These are phyloP conservation scores for Dictyophora rubrovolvata DNA, from an alignment of 768 basidiomycete genomes.

Conservation along the genomic window DNA sequence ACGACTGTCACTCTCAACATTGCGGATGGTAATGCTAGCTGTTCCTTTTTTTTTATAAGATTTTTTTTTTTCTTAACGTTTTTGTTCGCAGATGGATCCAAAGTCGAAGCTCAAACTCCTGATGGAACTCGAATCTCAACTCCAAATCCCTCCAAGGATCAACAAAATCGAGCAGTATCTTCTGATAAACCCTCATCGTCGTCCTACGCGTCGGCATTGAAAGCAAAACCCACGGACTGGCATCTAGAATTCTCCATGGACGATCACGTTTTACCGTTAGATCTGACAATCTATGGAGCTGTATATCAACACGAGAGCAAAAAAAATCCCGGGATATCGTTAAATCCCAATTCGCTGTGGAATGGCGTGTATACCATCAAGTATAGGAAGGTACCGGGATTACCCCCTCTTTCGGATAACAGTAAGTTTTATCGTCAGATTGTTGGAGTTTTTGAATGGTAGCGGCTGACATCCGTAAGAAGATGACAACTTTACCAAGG, in stretches of 20 bases:
- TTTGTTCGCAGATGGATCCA: conserved; percentile 61
- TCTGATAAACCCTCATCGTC: conserved; percentile 31
- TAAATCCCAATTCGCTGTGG: conserved; percentile 72
- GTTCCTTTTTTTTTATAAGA: not conserved
- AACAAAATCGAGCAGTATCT: conserved; percentile 21
- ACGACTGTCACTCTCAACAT: conserved; percentile 83
- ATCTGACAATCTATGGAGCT: conserved; percentile 92
- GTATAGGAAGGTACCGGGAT: conserved; percentile 86
- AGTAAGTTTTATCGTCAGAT: conserved; percentile 41
- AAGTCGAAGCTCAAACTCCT: conserved; percentile 91
- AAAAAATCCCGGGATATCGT: conserved; percentile 41
- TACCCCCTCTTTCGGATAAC: conserved; percentile 47
- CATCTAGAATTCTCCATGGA: conserved; percentile 95
- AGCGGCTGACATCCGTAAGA: conserved; percentile 17
- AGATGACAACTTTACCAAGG: conserved; percentile 38
- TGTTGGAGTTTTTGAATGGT: not conserved
- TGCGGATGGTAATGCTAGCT: conserved; percentile 49
- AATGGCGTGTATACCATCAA: conserved; percentile 85
- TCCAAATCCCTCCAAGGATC: conserved; percentile 50
- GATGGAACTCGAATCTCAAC: conserved; percentile 93
- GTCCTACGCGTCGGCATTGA: conserved; percentile 92
- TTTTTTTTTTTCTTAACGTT: not conserved
- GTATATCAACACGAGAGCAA: conserved; percentile 85
- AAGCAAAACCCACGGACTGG: conserved; percentile 90
- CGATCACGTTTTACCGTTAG: conserved; percentile 71